Percentiles rank a stretch among this genome's conserved stretches.
These are phyloP conservation scores for Gossypium schwendimanii DNA, from an alignment of 441 rosid species.

Conservation along the genomic window DNA sequence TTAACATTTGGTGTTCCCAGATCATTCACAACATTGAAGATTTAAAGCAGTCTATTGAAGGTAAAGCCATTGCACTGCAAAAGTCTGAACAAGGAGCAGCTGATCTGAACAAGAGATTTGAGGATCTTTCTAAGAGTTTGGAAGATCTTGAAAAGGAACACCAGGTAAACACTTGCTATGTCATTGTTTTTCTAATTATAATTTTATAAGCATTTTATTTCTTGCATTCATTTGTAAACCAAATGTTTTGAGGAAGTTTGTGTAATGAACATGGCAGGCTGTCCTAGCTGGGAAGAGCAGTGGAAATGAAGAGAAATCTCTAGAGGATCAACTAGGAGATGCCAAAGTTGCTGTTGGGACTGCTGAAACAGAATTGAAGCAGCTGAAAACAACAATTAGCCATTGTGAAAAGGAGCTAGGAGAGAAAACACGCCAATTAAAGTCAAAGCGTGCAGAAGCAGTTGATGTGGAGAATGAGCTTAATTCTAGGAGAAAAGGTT, in stretches of 20 bases:
- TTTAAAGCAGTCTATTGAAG: slow-evolving; percentile 64
- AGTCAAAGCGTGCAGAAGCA: slow-evolving; percentile 78
- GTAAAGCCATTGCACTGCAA: slow-evolving; percentile 61
- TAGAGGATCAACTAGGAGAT: slow-evolving; percentile 91
- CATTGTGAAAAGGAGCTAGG: slow-evolving; percentile 81
- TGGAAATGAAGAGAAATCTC: slow-evolving; percentile 92
- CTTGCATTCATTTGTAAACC: slow-evolving; percentile 11
- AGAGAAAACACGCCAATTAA: slow-evolving; percentile 62
- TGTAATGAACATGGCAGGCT: slow-evolving; percentile 47
- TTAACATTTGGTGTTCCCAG: slow-evolving; percentile 33
- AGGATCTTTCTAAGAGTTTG: slow-evolving; percentile 65
- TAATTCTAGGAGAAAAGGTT: slow-evolving; percentile 54
- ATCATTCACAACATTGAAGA: slow-evolving; percentile 66
- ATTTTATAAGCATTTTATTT: background rate
- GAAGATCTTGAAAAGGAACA: slow-evolving; percentile 78
- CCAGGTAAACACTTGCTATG: slow-evolving; percentile 44
- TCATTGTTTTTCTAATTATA: background rate
- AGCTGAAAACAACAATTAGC: slow-evolving; percentile 73
- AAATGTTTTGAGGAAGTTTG: slow-evolving; percentile 14
- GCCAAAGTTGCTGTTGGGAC: slow-evolving; percentile 87
- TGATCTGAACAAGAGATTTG: slow-evolving; percentile 56
- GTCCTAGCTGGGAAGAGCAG: slow-evolving; percentile 92
- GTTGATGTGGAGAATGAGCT: slow-evolving; percentile 70
- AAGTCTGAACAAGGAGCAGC: slow-evolving; percentile 82
- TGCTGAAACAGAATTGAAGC: slow-evolving; percentile 81